Conservation (phyloP, 257 asterid genomes). For the Jacaranda copaia region DNA sequence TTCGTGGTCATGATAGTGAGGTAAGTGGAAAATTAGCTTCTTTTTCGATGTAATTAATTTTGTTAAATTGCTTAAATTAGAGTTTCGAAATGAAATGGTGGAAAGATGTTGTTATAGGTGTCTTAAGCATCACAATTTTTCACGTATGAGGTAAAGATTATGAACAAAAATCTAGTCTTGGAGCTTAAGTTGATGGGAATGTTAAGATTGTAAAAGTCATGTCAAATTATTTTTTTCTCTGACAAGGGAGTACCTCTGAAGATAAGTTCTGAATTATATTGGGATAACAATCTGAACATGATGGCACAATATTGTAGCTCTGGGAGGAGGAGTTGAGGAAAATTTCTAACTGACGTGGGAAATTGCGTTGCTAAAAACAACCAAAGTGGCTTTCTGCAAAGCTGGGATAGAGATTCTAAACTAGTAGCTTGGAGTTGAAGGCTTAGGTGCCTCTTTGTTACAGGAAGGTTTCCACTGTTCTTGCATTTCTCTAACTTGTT, state of each 20-base stretch:
- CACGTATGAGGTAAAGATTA: not conserved
- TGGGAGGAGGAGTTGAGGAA: conserved; percentile 3
- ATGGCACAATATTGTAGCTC: conserved; percentile 4
- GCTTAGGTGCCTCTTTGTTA: conserved; percentile 17
- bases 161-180: not conserved
- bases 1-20: conserved; percentile 99
- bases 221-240: not conserved
- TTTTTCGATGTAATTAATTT: conserved; percentile 19
- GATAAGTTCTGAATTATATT: not conserved
- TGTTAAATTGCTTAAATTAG: conserved; percentile 10
- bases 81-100: conserved; percentile 3
- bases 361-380: not conserved
- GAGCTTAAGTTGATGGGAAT: conserved; percentile 25
- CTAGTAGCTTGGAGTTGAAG: conserved; percentile 5
- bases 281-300: not conserved
- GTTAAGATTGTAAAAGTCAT: not conserved
- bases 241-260: not conserved
- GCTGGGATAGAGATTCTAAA: not conserved
- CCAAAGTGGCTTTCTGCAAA: not conserved
- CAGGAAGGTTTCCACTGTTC: not conserved
- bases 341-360: not conserved
- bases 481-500: conserved; percentile 17
- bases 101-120: not conserved
- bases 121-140: not conserved
- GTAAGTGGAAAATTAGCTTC: conserved; percentile 41